A percentile compares a stretch with the other conserved stretches of the same genome.
phyloP scores from a whole-genome alignment of 2,329 filamentous ascomycete genomes.

The Xylariaceae sp. region DNA sequence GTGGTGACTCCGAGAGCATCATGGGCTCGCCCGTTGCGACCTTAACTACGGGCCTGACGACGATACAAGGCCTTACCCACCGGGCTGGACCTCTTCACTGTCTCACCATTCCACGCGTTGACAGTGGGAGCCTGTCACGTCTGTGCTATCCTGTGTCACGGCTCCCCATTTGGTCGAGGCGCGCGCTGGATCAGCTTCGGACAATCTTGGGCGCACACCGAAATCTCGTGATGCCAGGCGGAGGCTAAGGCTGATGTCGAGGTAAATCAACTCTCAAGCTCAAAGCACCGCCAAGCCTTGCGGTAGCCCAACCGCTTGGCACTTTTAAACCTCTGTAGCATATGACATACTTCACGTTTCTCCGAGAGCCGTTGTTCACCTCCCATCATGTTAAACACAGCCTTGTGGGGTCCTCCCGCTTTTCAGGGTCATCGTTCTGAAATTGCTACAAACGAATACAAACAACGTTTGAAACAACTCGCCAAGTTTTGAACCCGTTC shows the following conservation, averaged over 20 bases:
- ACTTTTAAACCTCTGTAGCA: background rate
- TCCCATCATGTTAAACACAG: constrained; percentile 3
- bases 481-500: background rate
- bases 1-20: background rate
- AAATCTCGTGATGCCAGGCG: background rate
- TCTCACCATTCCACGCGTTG: background rate
- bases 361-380: background rate
- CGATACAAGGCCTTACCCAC: constrained; percentile 1
- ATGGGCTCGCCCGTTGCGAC: constrained; percentile 1
- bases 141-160: constrained; percentile 6
- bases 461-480: background rate
- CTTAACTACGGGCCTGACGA: constrained; percentile 4
- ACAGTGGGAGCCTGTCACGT: background rate
- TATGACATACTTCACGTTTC: background rate
- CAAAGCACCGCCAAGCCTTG: background rate
- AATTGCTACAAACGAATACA: background rate
- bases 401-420: background rate
- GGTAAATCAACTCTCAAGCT: constrained; percentile 1
- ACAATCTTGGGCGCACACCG: constrained; percentile 6
- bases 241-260: background rate
- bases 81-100: background rate
- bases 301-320: background rate
- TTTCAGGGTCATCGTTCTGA: background rate
- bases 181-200: constrained; percentile 5
- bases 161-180: background rate